Base-by-base conservation (phyloP, 805 yeast species). In the Metschnikowia cubensis region DNA sequence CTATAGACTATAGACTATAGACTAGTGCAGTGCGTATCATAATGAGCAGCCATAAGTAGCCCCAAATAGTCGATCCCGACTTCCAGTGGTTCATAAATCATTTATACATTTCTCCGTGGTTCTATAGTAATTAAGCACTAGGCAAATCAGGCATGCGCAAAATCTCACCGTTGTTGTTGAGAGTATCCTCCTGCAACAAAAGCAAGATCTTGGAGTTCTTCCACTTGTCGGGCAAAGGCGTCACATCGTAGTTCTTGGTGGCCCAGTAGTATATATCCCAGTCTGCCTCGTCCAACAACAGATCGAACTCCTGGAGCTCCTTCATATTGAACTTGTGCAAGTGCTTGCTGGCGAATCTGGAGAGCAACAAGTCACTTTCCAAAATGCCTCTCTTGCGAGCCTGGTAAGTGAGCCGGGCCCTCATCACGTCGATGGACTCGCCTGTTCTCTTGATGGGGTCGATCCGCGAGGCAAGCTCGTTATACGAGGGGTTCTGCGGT, bases 211-310 rank as follows among this genome's bases (percentile, higher is more conserved):
- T 71, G 11, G 87, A 81, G 51, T 85, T 63, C 63, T 83, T 76
- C 96, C 96, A 94, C 63, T 80, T 80, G 37, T 87, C 89, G 14
- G 98, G 97, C 55, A 92, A 75, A 13, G 96, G 96, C 42, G 91
- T 87, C 17, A 87, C 82, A 34, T 81, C 83, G 60, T 71, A 87
- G 66, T 91, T 89, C 57, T 80, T 81, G 2, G 97, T 89, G 22
- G 96, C 96, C 99, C 99, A 92, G 72, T 94, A 94, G 68, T 89
- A 94, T 53, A 94, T 91, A 68, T 94, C 99, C 99, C 99, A 94
- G 68, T 94, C 99, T n/a, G 92, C 81, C 68, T 92, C 96, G 67
- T 94, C 96, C 63, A 94, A 76, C 50, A 94, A 69, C 50, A 76
- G 65, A 63, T 92, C 97, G 67, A 89, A 94, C 67, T 94, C 98